Conservation (phyloP, 345 rosid genomes). For the Euphorbia peplus region DNA sequence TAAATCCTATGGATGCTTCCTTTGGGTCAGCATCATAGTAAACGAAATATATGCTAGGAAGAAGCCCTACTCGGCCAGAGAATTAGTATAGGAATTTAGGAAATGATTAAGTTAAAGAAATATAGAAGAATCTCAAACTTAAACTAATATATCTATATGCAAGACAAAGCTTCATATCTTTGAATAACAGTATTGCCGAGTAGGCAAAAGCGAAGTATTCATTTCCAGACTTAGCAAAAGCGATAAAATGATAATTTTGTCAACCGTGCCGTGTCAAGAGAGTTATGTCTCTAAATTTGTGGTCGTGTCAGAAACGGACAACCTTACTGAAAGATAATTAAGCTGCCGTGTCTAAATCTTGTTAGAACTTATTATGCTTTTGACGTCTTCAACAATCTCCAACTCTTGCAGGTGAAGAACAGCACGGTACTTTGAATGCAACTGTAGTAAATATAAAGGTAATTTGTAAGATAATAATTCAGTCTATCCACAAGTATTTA, state of each 20-base stretch:
- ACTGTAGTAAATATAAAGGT: conserved; percentile 54
- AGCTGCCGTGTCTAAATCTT: not conserved
- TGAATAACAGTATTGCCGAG: not conserved
- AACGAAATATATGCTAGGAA: not conserved
- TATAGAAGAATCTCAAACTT: not conserved
- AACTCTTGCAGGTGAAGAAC: conserved; percentile 52
- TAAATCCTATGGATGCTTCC: not conserved
- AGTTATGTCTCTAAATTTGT: no score
- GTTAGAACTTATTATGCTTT: no score
- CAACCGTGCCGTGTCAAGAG: no score
- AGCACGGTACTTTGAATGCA: conserved; percentile 52
- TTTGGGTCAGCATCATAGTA: not conserved
- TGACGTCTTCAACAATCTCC: not conserved
- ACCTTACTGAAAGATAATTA: not conserved
- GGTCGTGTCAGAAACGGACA: no score
- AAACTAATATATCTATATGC: not conserved
- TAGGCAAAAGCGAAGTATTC: not conserved
- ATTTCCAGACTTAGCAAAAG: not conserved
- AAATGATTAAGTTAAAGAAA: no score
- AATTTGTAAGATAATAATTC: conserved; percentile 9
- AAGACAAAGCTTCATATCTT: not conserved
- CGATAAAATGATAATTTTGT: not conserved
- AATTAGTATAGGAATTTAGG: no score
- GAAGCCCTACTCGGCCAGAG: not conserved
- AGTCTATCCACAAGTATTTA: not conserved